A percentile compares a stretch with the other conserved stretches of the same genome.
These are phyloP conservation scores for Aureobasidium sp. DNA, from an alignment of 2,329 filamentous ascomycete genomes.

Conservation along the genomic window DNA sequence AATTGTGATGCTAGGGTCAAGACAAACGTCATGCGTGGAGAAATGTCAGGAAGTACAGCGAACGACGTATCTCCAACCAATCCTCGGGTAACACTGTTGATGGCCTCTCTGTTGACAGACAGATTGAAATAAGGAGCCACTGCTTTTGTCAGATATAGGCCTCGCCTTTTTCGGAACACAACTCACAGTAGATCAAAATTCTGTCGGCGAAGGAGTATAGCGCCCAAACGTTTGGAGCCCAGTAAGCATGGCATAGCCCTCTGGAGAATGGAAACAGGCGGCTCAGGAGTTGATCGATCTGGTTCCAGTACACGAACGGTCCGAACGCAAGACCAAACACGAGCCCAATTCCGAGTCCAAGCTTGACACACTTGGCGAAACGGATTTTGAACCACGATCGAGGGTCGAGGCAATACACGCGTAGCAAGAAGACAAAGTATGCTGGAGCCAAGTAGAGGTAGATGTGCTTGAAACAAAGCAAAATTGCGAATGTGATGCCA, in stretches of 20 bases:
- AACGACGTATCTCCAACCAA: slow-evolving; percentile 91
- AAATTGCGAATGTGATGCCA: slow-evolving; percentile 72
- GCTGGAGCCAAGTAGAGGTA: slow-evolving; percentile 94
- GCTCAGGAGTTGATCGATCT: slow-evolving; percentile 75
- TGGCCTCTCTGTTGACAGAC: slow-evolving; percentile 62
- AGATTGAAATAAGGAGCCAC: slow-evolving; percentile 78
- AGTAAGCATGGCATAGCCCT: slow-evolving; percentile 94
- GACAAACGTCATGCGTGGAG: slow-evolving; percentile 69
- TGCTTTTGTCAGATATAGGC: slow-evolving; percentile 28
- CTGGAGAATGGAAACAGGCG: slow-evolving; percentile 90
- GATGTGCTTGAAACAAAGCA: slow-evolving; percentile 96
- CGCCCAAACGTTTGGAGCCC: slow-evolving; percentile 96
- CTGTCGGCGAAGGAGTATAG: slow-evolving; percentile 90
- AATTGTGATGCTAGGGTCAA: slow-evolving; percentile 78
- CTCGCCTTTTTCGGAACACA: neutral
- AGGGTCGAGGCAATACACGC: slow-evolving; percentile 77
- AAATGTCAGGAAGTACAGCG: slow-evolving; percentile 82
- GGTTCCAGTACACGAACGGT: slow-evolving; percentile 74
- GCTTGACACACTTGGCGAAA: slow-evolving; percentile 73
- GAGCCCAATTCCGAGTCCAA: slow-evolving; percentile 63
- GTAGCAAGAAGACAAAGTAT: slow-evolving; percentile 89
- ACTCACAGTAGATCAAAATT: slow-evolving; percentile 69
- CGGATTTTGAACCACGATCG: slow-evolving; percentile 66
- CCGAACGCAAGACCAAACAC: slow-evolving; percentile 81
- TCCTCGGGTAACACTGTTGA: slow-evolving; percentile 85